Conservation (phyloP, 1,284 basidiomycete species). For the Ganoderma multipileum region DNA sequence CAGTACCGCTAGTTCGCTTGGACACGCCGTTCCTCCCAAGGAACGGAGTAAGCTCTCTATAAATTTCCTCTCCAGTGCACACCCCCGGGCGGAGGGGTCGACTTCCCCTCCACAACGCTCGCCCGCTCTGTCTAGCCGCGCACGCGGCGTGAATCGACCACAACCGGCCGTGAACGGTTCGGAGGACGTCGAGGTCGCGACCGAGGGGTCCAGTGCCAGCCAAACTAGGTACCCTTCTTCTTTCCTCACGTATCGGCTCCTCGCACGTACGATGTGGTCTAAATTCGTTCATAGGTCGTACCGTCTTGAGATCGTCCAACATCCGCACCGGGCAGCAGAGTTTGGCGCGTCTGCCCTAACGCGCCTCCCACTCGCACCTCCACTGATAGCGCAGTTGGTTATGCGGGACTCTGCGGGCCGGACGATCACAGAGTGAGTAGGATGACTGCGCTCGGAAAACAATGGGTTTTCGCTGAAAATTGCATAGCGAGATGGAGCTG, state of each 20-base stretch:
- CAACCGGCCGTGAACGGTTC: slow-evolving; percentile 9
- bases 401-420: slow-evolving; percentile 75
- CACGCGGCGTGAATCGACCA: slow-evolving; percentile 25
- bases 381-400: slow-evolving; percentile 79
- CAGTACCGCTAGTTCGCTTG: slow-evolving; percentile 3
- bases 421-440: slow-evolving; percentile 70
- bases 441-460: not conserved
- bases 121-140: slow-evolving; percentile 26
- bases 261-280: not conserved
- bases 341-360: slow-evolving; percentile 79
- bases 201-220: slow-evolving; percentile 18
- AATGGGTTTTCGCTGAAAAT: slow-evolving; percentile 21
- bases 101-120: slow-evolving; percentile 12
- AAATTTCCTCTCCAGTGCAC: slow-evolving; percentile 24
- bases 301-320: slow-evolving; percentile 80
- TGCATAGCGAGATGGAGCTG: slow-evolving; percentile 76
- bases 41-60: slow-evolving; percentile 30
- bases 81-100: slow-evolving; percentile 16
- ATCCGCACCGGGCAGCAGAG: slow-evolving; percentile 80
- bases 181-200: slow-evolving; percentile 22
- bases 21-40: slow-evolving; percentile 21
- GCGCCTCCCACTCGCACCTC: slow-evolving; percentile 82
- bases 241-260: not conserved
- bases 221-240: slow-evolving; percentile 19
- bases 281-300: slow-evolving; percentile 59